These are phyloP conservation scores for Lichtheimia ramosa DNA, from an alignment of 371 early-diverging fungal genomes.

Conservation along the genomic window DNA sequence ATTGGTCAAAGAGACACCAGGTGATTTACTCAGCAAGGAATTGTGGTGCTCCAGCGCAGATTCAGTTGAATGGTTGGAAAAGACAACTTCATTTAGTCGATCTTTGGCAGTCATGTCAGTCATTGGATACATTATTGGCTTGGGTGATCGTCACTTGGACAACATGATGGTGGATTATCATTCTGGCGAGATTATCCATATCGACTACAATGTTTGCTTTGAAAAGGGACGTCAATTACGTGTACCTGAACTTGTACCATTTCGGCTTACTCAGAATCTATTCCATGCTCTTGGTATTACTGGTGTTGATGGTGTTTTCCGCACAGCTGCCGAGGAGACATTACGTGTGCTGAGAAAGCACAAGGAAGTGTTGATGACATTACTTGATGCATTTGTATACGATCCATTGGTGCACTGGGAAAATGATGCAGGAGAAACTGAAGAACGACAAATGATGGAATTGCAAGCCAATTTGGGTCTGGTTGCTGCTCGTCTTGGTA, in stretches of 20 bases:
- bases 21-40: constrained; percentile 63
- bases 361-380: constrained; percentile 77
- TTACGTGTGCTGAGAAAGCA: constrained; percentile 78
- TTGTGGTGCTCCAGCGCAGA: constrained; percentile 56
- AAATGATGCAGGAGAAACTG: constrained; percentile 41
- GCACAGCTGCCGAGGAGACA: constrained; percentile 69
- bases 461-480: constrained; percentile 37
- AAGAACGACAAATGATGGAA: constrained; percentile 40
- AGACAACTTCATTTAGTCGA: constrained; percentile 73
- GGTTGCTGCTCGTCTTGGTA: constrained; percentile 38
- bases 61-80: constrained; percentile 71
- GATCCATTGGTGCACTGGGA: constrained; percentile 86
- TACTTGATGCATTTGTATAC: constrained; percentile 91
- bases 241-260: constrained; percentile 96
- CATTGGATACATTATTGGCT: constrained; percentile 95
- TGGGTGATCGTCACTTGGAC: constrained; percentile 98
- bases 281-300: constrained; percentile 76
- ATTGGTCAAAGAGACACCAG: constrained; percentile 65
- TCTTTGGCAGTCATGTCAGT: constrained; percentile 94
- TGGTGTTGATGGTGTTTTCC: constrained; percentile 82
- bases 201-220: constrained; percentile 98
- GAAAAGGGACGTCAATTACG: constrained; percentile 88
- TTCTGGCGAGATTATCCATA: constrained; percentile 93
- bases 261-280: constrained; percentile 91
- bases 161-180: constrained; percentile 92